Base-by-base conservation (phyloP, 163 green algal genomes). In the Scenedesmus sp. region DNA sequence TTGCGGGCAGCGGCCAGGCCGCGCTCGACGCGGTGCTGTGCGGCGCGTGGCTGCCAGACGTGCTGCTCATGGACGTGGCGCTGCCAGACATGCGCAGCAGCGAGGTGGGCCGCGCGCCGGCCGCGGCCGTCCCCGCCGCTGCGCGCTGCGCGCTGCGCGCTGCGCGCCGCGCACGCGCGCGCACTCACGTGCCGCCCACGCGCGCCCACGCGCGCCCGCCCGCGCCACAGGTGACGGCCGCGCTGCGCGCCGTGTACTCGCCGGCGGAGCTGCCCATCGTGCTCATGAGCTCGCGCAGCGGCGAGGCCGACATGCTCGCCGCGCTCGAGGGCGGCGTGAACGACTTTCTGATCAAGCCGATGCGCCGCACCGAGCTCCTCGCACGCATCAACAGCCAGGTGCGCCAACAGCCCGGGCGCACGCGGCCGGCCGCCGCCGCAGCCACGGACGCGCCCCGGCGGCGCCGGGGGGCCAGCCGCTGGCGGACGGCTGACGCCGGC, bases 331-430 rank as follows among this genome's bases (percentile, higher is more conserved):
- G 18, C 7, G 72, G 72, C 9, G 60, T 58, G 10, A 80, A 80
- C 24, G 72, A 80, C 60, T 80, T 73, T 45, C 26, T 73, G 9
- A 39, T 72, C 44, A 80, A 80, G 60, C 72, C 72, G 29, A 53
- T 73, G 26, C 72, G 58, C 14, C 58, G 45, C 29, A 63, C 24
- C 6, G 72, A 80, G 47, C 58, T 80, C 20, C 45, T 80, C 31
- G 45, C 60, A 24, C 63, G 72, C 58, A 44, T 80, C 22, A 71
- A 60, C 42, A 63, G 45, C 44, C 72, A 80, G 60, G 56, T 80
- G 48, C 26, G 70, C 33, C n/a, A n/a, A n/a, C n/a, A n/a, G n/a
- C n/a, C n/a, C n/a, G n/a, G n/a, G n/a, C n/a, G n/a, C n/a, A n/a
- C n/a, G n/a, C n/a, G n/a, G n/a, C n/a, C n/a, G n/a, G n/a, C n/a